Percentiles rank a stretch among this genome's conserved stretches.
Conservation (phyloP, 805 yeast genomes). For the Hanseniaspora taiwanica region DNA sequence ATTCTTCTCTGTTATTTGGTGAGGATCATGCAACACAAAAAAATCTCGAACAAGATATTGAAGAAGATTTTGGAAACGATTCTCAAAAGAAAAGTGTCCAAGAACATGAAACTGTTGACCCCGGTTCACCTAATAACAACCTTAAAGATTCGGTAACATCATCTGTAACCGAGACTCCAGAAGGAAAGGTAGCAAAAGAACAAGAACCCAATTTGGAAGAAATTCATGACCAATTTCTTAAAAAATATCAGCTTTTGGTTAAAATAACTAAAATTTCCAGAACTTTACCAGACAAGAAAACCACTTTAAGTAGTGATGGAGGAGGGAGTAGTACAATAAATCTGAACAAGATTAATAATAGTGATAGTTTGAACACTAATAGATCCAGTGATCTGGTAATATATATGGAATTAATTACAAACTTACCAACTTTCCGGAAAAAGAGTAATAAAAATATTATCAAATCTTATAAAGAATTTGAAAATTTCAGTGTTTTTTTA, state of each 20-base stretch:
- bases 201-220: conserved; percentile 5
- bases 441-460: conserved; percentile 57
- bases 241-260: conserved; percentile 32
- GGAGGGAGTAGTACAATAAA: background rate
- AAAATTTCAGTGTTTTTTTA: conserved; percentile 62
- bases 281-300: conserved; percentile 5
- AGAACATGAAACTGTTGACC: too few relatives aligned
- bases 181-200: background rate
- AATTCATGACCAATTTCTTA: conserved; percentile 2
- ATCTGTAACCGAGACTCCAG: background rate
- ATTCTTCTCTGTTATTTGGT: conserved; percentile 2
- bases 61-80: too few relatives aligned
- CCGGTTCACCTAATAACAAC: too few relatives aligned
- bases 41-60: too few relatives aligned
- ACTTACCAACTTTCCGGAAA: conserved; percentile 67
- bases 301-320: background rate
- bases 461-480: conserved; percentile 68
- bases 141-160: too few relatives aligned
- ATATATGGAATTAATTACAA: conserved; percentile 25
- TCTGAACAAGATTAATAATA: conserved; percentile 1
- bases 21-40: conserved; percentile 6
- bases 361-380: background rate
- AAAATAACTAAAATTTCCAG: conserved; percentile 38
- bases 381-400: conserved; percentile 5
- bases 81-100: too few relatives aligned